Percentiles rank a stretch among this genome's conserved stretches.
These are phyloP conservation scores for Vairimorpha ceranae DNA, from an alignment of 371 early-diverging fungal species.

Conservation along the genomic window DNA sequence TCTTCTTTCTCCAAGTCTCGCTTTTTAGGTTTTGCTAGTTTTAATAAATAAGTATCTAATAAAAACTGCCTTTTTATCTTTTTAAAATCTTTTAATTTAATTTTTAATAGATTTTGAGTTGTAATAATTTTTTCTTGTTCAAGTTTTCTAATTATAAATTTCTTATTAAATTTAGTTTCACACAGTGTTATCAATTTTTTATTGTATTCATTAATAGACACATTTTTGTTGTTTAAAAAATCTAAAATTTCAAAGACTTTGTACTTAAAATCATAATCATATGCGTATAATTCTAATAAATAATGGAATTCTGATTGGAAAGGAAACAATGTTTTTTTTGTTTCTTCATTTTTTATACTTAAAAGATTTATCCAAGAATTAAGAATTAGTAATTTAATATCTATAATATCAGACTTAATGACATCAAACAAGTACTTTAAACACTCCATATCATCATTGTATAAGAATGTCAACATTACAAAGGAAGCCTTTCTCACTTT, in stretches of 20 bases:
- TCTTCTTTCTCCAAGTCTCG: background rate
- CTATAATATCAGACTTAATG: background rate
- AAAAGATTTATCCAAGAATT: slow-evolving; percentile 25
- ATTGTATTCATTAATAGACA: background rate
- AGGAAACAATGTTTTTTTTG: background rate
- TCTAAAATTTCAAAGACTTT: slow-evolving; percentile 17
- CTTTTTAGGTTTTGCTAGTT: slow-evolving; percentile 10
- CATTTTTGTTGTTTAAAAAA: slow-evolving; percentile 15
- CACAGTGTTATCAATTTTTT: background rate
- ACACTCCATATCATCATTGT: slow-evolving; percentile 1
- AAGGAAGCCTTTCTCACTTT: slow-evolving; percentile 59
- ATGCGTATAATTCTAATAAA: background rate
- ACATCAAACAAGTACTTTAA: slow-evolving; percentile 2
- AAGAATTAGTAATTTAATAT: slow-evolving; percentile 13
- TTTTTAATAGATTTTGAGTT: background rate
- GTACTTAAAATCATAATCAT: slow-evolving; percentile 4
- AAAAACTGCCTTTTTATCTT: slow-evolving; percentile 10
- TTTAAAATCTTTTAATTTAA: slow-evolving; percentile 17
- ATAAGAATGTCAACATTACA: slow-evolving; percentile 50
- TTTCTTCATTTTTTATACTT: background rate
- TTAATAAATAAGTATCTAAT: slow-evolving; percentile 12
- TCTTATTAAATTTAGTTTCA: background rate
- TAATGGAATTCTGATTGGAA: slow-evolving; percentile 1
- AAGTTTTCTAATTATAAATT: background rate
- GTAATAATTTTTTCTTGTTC: background rate